Base-by-base conservation (phyloP, 805 yeast genomes). In the Yarrowia sp. region DNA sequence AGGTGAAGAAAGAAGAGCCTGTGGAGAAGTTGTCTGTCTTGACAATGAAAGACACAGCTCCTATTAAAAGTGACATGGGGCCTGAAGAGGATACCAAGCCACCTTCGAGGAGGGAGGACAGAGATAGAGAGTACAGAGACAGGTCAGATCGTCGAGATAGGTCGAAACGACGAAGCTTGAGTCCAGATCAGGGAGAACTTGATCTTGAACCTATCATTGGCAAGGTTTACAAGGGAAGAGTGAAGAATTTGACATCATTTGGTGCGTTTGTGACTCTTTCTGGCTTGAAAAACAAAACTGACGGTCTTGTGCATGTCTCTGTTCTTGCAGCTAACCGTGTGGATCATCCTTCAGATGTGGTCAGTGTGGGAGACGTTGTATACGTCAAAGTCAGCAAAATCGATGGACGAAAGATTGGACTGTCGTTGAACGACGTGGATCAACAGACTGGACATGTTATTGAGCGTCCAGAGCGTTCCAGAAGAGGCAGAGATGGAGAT, bases 231-330 rank as follows among this genome's bases (percentile, higher is more conserved):
- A 77, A 77, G 38, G 98, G 97, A 0, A 77, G 72, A 35, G 89
- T 94, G 2, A 82, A 81, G 58, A 85, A 84, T 55, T 73, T 90
- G 0, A 86, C 87, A 52, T 77, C 84, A 1, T 93, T 87, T 77
- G 98, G 98, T 0, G 96, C 92, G 0, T 94, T 93, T 75, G 84
- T 92, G 0, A 77, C 85, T 10, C 75, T 93, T 1, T 71, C 77
- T 7, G 85, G 82, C 0, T 73, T 81, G 2, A 69, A 74, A 48
- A 74, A 75, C 14, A 71, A 71, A 32, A 75, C 76, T 22, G 86
- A 80, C 73, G 97, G 78, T 0, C 79, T 93, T 16, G 88, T 93
- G 46, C 98, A 93, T 75, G 83, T 90, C 0, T 91, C 97, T 0
- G 89, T 87, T 52, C 81, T 93, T 41, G 81, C 73, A 69, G 50